These are phyloP conservation scores for Rhynchosporium graminicola DNA, from an alignment of 2,329 filamentous ascomycete genomes.

Conservation along the genomic window DNA sequence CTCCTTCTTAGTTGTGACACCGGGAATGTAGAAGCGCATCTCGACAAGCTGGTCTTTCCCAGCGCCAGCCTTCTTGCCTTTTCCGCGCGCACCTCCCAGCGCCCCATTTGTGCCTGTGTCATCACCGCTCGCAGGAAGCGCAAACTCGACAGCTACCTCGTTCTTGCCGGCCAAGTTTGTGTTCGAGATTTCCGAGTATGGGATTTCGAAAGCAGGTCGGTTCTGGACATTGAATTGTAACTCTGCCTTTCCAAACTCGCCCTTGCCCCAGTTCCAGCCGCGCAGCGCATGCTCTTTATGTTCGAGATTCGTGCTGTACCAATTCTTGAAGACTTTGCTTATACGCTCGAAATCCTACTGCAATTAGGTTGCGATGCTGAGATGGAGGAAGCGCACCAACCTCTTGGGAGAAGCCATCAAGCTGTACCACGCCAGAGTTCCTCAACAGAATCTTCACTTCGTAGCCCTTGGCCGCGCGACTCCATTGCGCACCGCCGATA, in stretches of 20 bases:
- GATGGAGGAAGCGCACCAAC: conserved; percentile 43
- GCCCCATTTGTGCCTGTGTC: conserved; percentile 74
- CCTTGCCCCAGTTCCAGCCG: conserved; percentile 99
- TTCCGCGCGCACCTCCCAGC: conserved; percentile 70
- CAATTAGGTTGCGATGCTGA: conserved; percentile 24
- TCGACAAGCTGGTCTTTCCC: conserved; percentile 93
- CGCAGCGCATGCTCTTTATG: conserved; percentile 91
- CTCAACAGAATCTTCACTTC: conserved; percentile 90
- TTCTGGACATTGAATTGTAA: conserved; percentile 97
- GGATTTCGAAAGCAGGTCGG: conserved; percentile 92
- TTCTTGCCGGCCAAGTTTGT: conserved; percentile 97
- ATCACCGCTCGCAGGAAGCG: conserved; percentile 69
- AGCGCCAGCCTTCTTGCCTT: conserved; percentile 86
- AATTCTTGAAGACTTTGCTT: conserved; percentile 92
- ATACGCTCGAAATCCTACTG: conserved; percentile 82
- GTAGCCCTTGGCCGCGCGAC: conserved; percentile 85
- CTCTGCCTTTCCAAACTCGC: conserved; percentile 93
- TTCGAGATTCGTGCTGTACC: conserved; percentile 93
- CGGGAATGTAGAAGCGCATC: conserved; percentile 98
- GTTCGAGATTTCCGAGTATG: conserved; percentile 96
- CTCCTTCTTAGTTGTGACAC: conserved; percentile 78
- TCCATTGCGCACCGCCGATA: conserved; percentile 90
- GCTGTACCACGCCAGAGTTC: conserved; percentile 81
- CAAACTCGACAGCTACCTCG: conserved; percentile 94
- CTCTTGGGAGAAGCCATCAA: conserved; percentile 93